phyloP scores from a whole-genome alignment of 2,329 filamentous ascomycete species.

The Nigrospora oryzae region DNA sequence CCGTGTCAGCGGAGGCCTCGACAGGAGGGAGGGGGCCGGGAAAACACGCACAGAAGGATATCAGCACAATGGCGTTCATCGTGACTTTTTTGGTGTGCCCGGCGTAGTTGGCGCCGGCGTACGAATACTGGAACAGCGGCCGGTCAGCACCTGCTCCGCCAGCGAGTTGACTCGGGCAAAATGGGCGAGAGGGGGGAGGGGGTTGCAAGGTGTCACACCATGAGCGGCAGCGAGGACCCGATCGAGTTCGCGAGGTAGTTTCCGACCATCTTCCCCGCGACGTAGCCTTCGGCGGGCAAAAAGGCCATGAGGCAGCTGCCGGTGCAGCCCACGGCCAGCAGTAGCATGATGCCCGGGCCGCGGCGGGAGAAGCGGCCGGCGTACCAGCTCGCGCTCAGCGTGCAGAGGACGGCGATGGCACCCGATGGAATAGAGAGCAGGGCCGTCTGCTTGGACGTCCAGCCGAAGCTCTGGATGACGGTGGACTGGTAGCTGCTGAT shows the following conservation, averaged over 20 bases:
- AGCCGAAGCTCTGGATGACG: constrained; percentile 29
- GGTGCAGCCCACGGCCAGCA: constrained; percentile 31
- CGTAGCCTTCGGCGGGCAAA: constrained; percentile 21
- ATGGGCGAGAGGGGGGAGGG: no score
- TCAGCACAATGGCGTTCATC: constrained; percentile 1
- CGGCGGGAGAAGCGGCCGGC: constrained; percentile 27
- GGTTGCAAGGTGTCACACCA: constrained; percentile 6
- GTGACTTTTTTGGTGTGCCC: constrained; percentile 2
- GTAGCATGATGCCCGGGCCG: constrained; percentile 27
- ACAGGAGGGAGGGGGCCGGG: no score
- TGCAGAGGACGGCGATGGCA: constrained; percentile 28
- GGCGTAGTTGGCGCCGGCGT: constrained; percentile 1
- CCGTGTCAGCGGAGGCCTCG: no score
- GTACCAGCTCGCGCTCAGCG: constrained; percentile 25
- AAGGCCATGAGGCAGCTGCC: constrained; percentile 30
- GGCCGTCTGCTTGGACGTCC: constrained; percentile 26
- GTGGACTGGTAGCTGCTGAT: constrained; percentile 28
- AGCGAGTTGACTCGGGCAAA: no score
- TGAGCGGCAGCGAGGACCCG: constrained; percentile 29
- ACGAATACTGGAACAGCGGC: background rate
- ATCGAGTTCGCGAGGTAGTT: constrained; percentile 31
- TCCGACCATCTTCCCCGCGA: constrained; percentile 27
- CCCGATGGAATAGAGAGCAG: constrained; percentile 31
- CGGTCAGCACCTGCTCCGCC: background rate
- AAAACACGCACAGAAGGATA: background rate